Evolutionary conservation across 345 rosid species (phyloP).

Genomic region (Lepidium sativum): DNA sequence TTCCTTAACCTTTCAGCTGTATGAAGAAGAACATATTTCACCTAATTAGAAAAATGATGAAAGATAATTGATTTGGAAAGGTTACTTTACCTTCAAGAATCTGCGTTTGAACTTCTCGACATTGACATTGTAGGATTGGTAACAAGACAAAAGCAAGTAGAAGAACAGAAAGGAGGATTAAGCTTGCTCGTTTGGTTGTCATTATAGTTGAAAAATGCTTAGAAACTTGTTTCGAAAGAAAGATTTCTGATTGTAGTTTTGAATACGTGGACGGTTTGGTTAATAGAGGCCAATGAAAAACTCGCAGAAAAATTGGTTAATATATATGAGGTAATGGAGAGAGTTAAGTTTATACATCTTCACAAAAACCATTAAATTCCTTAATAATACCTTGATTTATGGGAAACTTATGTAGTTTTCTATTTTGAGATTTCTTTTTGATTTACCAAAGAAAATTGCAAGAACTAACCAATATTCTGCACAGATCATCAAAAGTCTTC

Average conservation of each 20-base stretch:
- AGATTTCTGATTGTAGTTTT: too few species aligned
- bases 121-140: not conserved
- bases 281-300: slow-evolving; percentile 1
- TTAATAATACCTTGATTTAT: too few species aligned
- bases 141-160: not conserved
- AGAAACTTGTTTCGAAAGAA: not conserved
- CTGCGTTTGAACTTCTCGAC: not conserved
- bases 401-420: too few species aligned
- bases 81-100: not conserved
- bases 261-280: not conserved
- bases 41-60: not conserved
- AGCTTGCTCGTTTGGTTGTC: slow-evolving; percentile 5
- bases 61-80: not conserved
- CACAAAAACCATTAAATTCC: too few species aligned
- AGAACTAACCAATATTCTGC: too few species aligned
- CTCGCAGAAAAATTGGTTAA: not conserved
- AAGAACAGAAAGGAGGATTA: slow-evolving; percentile 7
- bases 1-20: not conserved
- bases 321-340: not conserved
- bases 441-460: too few species aligned
- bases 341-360: not conserved
- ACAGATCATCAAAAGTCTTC: too few species aligned
- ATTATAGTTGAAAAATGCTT: not conserved
- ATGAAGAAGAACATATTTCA: not conserved
- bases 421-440: too few species aligned